Conservation (phyloP, 139 green algal species). For the Klebsormidium nitens region DNA sequence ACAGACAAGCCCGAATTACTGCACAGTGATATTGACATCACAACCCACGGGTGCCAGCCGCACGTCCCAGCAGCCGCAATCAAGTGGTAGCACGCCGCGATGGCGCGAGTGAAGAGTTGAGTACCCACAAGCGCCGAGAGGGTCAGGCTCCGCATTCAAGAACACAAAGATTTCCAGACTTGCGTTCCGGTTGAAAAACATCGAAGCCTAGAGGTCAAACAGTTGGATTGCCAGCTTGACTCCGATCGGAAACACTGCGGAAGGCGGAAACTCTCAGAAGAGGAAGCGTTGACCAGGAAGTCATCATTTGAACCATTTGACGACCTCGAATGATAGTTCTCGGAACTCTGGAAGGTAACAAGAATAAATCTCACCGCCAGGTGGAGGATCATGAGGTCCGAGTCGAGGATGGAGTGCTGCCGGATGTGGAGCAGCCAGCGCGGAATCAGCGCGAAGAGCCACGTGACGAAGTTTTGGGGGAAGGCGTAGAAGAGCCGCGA, state of each 20-base stretch:
- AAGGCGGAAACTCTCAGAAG: too few relatives aligned
- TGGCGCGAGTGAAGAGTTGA: background rate
- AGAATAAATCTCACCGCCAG: conserved; percentile 12
- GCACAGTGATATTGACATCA: too few relatives aligned
- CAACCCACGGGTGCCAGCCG: too few relatives aligned
- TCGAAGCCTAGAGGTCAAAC: background rate
- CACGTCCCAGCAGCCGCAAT: background rate
- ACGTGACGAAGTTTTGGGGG: conserved; percentile 20
- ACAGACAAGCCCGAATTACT: too few relatives aligned
- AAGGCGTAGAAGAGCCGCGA: conserved; percentile 15
- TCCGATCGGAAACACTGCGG: too few relatives aligned
- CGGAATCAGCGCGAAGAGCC: too few relatives aligned
- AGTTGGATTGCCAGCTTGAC: background rate
- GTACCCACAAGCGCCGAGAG: too few relatives aligned
- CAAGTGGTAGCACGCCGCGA: background rate
- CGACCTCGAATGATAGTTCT: too few relatives aligned
- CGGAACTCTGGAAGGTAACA: too few relatives aligned
- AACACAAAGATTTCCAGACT: background rate
- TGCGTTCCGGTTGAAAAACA: background rate
- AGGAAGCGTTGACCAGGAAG: too few relatives aligned
- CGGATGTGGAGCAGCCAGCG: conserved; percentile 18
- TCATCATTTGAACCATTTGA: too few relatives aligned
- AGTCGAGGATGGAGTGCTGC: conserved; percentile 40
- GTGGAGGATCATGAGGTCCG: conserved; percentile 34
- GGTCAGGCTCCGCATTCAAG: too few relatives aligned